Conservation (phyloP, 345 rosid species). For the Populus nigra region DNA sequence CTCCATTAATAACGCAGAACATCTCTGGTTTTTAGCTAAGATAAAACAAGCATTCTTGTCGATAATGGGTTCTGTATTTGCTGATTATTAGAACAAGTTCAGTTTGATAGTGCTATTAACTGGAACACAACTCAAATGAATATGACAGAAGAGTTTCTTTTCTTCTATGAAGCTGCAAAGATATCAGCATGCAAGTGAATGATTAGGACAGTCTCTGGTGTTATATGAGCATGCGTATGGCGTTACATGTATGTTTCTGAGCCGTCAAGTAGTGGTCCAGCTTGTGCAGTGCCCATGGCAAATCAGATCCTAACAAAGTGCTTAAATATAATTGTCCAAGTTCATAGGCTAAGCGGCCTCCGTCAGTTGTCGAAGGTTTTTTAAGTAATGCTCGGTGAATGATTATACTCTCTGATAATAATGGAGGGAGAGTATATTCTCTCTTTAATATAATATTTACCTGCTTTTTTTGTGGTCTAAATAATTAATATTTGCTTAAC, state of each 20-base stretch:
- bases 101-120: no score
- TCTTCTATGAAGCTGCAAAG: background rate
- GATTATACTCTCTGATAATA: no score
- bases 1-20: no score
- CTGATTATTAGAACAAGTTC: no score
- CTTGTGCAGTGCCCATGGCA: background rate
- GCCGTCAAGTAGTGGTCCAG: background rate
- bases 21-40: no score
- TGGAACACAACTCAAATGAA: no score
- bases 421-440: background rate
- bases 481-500: background rate
- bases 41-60: no score
- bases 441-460: no score
- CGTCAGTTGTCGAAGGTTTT: background rate
- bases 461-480: no score
- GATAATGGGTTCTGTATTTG: no score
- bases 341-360: background rate
- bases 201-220: background rate
- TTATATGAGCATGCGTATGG: background rate
- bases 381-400: background rate
- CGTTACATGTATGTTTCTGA: no score
- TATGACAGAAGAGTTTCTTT: no score
- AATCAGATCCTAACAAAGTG: background rate
- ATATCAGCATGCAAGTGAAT: background rate
- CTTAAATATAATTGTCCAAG: background rate